A percentile compares a stretch with the other conserved stretches of the same genome.
phyloP scores from a whole-genome alignment of 2,329 filamentous ascomycete species.

The Fusarium veterinarium region DNA sequence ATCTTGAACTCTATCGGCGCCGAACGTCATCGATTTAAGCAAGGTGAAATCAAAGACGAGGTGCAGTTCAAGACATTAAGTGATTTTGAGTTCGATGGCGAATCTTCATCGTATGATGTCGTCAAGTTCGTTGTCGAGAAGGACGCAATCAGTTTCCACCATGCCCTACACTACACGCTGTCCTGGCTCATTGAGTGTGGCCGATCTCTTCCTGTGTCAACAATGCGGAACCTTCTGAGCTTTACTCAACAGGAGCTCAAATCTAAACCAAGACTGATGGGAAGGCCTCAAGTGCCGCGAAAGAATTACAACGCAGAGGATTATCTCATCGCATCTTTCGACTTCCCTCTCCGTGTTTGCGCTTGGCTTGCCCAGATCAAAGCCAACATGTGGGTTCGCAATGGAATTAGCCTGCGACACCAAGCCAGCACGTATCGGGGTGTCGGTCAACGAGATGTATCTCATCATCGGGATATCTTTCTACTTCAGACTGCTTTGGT shows the following conservation, averaged over 20 bases:
- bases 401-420: slow-evolving; percentile 94
- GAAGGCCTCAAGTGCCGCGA: slow-evolving; percentile 65
- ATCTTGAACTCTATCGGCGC: slow-evolving; percentile 89
- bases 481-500: slow-evolving; percentile 92
- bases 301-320: slow-evolving; percentile 75
- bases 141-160: slow-evolving; percentile 95
- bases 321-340: slow-evolving; percentile 86
- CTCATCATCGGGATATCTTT: slow-evolving; percentile 94
- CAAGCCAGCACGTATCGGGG: slow-evolving; percentile 95
- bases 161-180: slow-evolving; percentile 93
- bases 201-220: slow-evolving; percentile 75
- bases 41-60: slow-evolving; percentile 88
- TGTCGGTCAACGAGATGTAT: slow-evolving; percentile 88
- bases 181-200: slow-evolving; percentile 96
- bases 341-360: slow-evolving; percentile 92
- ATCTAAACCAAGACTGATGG: slow-evolving; percentile 71
- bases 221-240: slow-evolving; percentile 75
- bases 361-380: slow-evolving; percentile 99
- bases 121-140: slow-evolving; percentile 90
- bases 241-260: slow-evolving; percentile 79
- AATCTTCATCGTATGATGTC: slow-evolving; percentile 69
- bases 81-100: slow-evolving; percentile 82
- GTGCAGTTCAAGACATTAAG: slow-evolving; percentile 82
- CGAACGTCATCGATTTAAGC: slow-evolving; percentile 86
- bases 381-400: slow-evolving; percentile 97